Conservation (phyloP, 805 yeast genomes). For the Myxozyma vanderwaltii region DNA sequence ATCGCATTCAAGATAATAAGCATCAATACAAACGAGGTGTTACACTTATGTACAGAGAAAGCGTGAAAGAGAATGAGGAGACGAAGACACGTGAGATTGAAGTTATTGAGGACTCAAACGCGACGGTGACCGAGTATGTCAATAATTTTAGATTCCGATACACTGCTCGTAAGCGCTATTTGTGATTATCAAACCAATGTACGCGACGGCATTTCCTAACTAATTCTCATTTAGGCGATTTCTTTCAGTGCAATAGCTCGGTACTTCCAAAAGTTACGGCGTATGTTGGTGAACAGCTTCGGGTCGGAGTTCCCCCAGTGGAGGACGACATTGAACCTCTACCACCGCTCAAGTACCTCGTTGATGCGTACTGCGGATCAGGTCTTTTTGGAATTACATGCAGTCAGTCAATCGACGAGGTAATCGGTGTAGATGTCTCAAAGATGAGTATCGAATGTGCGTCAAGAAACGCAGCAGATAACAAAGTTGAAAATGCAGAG, state of each 20-base stretch:
- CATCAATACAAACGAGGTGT: conserved; percentile 72
- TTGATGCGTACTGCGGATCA: conserved; percentile 95
- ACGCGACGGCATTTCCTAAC: neutral
- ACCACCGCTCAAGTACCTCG: conserved; percentile 55
- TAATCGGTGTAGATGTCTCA: conserved; percentile 91
- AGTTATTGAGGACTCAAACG: conserved; percentile 77
- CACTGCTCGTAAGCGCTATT: conserved; percentile 64
- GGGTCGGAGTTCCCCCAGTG: conserved; percentile 42
- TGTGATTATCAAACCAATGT: too few relatives aligned
- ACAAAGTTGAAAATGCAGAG: conserved; percentile 73
- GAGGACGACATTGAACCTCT: neutral
- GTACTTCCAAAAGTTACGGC: conserved; percentile 80
- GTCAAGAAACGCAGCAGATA: conserved; percentile 70
- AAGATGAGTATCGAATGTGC: conserved; percentile 92
- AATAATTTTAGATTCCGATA: conserved; percentile 68
- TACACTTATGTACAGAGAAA: conserved; percentile 79
- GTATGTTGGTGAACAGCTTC: conserved; percentile 73
- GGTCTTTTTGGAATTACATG: conserved; percentile 91
- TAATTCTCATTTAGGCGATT: conserved; percentile 50
- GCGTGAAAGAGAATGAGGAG: conserved; percentile 37
- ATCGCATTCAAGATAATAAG: conserved; percentile 52
- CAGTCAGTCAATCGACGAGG: conserved; percentile 75
- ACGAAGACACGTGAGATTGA: conserved; percentile 55
- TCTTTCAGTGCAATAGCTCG: conserved; percentile 93
- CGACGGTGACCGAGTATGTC: conserved; percentile 78